phyloP scores from a whole-genome alignment of 148 eudicot species.

The Agrostemma githago region DNA sequence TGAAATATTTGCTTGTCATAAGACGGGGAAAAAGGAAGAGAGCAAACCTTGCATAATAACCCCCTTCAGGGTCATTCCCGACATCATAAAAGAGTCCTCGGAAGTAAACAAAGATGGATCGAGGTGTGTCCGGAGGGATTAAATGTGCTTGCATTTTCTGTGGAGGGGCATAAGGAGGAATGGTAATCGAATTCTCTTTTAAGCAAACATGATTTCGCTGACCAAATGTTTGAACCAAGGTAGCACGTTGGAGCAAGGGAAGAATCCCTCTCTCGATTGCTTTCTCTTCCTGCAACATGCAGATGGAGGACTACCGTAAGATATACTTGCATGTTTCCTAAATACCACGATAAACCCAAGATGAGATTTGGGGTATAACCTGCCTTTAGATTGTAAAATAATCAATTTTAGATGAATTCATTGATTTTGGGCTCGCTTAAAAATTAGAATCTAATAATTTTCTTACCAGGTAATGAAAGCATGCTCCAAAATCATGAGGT shows the following conservation, averaged over 20 bases:
- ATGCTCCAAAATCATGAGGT: slow-evolving; percentile 96
- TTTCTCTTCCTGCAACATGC: slow-evolving; percentile 75
- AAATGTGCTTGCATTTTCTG: slow-evolving; percentile 97
- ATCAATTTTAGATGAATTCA: no score
- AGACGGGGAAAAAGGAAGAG: neutral
- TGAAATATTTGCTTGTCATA: neutral
- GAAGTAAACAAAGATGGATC: slow-evolving; percentile 97
- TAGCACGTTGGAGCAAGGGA: slow-evolving; percentile 76
- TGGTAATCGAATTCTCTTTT: slow-evolving; percentile 84
- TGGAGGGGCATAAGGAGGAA: slow-evolving; percentile 98
- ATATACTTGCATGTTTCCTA: neutral
- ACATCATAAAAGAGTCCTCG: slow-evolving; percentile 96
- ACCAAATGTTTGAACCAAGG: slow-evolving; percentile 96
- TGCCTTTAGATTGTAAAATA: no score
- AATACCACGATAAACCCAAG: neutral
- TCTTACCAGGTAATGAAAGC: slow-evolving; percentile 90
- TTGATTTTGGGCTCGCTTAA: neutral
- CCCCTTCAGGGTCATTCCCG: slow-evolving; percentile 99
- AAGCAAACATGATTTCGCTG: slow-evolving; percentile 96
- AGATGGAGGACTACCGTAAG: neutral
- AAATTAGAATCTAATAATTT: neutral
- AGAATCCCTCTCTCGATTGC: slow-evolving; percentile 98
- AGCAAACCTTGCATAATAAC: slow-evolving; percentile 92
- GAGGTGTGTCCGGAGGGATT: slow-evolving; percentile 82
- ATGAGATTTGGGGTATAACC: neutral